Base-by-base conservation (phyloP, 306 rosid species). In the Lathyrus tuberosus region DNA sequence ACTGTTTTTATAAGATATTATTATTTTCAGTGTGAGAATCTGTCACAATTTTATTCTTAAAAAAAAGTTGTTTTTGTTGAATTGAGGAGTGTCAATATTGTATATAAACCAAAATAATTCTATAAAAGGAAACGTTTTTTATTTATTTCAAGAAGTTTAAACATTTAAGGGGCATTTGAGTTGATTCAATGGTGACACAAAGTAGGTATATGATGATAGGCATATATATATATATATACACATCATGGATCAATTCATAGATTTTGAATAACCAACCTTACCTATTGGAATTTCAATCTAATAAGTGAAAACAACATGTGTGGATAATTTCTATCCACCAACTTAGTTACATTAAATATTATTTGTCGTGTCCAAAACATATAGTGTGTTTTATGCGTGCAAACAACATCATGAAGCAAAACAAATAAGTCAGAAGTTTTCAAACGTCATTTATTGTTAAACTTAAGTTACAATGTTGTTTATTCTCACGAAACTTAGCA, bases 381-480 rank as follows among this genome's bases (percentile, higher is more conserved):
- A 6, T 33, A 30, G 49, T 24, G 65, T 54, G 30, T 61, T 66
- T 62, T 26, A 62, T 38, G 82, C 82, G 85, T 81, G 79, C 82
- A 77, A 72, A 62, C 75, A 31, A 75, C 73, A 24, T 53, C 38
- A 22, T 4, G 22, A 53, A 61, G 28, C 57, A 42, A 71, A 60
- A 44, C 53, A 56, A 56, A 65, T 56, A 30, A 26, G 63, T 74
- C 74, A 75, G 10, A 35, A 35, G 40, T 35, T 35, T 1, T 69
- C 63, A 14, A 53, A 38, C 13, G 28, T 65, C 10, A 14, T n/a
- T 26, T 43, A 43, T 65, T 14, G 31, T 26, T 43, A 43, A 44
- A 30, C 17, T 67, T 16, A 67, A 67, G 61, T 49, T 31, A 48
- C 71, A 6, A 30, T 66, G 14, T 66, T 10, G 22, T 47, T 30